Base-by-base conservation (phyloP, 768 basidiomycete species). In the Lentinula boryana region DNA sequence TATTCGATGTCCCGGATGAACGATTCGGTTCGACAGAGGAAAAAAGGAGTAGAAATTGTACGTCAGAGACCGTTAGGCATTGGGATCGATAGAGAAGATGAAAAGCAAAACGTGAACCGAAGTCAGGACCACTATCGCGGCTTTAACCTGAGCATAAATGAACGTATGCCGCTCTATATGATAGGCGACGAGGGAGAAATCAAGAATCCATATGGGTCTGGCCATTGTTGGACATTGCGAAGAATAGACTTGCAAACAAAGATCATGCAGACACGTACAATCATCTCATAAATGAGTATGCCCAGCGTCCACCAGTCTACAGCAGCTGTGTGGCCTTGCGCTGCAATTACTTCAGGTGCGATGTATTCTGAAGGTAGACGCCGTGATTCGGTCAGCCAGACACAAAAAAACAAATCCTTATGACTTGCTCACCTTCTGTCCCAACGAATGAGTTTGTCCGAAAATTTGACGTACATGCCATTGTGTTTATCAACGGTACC, bases 281-380 rank as follows among this genome's bases (percentile, higher is more conserved):
- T 94, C 93, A 97, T 97, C 78, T 99, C 97, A 78, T 95, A 97
- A 68, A 98, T 93, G 69, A 99, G 84, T 69, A 98, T 98, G 41
- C 97, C 97, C 54, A 98, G 79, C 35, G 97, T 98, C 97, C 93
- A 95, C 96, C 96, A 99, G 76, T 99, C 97, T 56, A 99, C 97
- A 13, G 96, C 95, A 63, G 94, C 94, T 40, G 95, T 97, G 74
- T 99, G 97, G 16, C 97, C 96, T 71, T 91, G 85, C 51, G 93
- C 93, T 67, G 91, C 91, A 71, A 99, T 97, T 62, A 99, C 97
- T 78, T 99, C 97, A 63, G 96, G 96, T 44, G 96, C 95, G 71
- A 99, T 98, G 80, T 99, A 99, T 77, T 98, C 96, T 97, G 73
- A 43, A 62, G 60, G 63, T 36, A 58, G 23, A 68, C 63, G 68